These are phyloP conservation scores for Acarospora socialis DNA, from an alignment of 2,329 filamentous ascomycete species.

Conservation along the genomic window DNA sequence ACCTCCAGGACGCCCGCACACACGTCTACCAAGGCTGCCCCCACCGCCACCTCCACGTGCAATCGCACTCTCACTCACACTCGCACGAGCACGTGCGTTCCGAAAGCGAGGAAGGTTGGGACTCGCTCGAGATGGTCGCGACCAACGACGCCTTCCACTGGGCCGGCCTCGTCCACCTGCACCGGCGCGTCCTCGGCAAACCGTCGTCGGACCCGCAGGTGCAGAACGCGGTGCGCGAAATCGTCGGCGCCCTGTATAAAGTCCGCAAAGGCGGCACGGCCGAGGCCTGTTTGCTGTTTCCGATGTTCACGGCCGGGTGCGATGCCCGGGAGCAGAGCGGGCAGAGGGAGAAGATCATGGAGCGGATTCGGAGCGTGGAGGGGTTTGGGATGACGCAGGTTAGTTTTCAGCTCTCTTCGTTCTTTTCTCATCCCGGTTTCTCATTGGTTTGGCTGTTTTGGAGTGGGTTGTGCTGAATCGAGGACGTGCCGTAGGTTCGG, in stretches of 20 bases:
- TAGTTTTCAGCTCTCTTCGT: slow-evolving; percentile 16
- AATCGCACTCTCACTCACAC: slow-evolving; percentile 31
- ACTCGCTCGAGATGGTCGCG: slow-evolving; percentile 50
- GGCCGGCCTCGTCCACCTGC: slow-evolving; percentile 61
- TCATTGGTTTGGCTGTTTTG: neutral
- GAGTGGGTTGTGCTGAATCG: neutral
- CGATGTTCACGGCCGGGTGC: slow-evolving; percentile 71
- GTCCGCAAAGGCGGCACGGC: slow-evolving; percentile 54
- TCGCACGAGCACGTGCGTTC: slow-evolving; percentile 18
- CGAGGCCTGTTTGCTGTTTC: slow-evolving; percentile 63
- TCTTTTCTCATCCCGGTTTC: slow-evolving; percentile 6
- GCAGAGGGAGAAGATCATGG: slow-evolving; percentile 47
- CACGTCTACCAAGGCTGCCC: slow-evolving; percentile 25
- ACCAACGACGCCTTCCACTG: slow-evolving; percentile 69
- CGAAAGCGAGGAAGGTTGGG: slow-evolving; percentile 44
- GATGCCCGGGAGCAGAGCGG: slow-evolving; percentile 42
- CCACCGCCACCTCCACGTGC: slow-evolving; percentile 21
- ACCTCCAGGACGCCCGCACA: slow-evolving; percentile 43
- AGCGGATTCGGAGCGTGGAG: slow-evolving; percentile 53
- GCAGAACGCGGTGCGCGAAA: slow-evolving; percentile 46
- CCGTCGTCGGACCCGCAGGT: slow-evolving; percentile 44
- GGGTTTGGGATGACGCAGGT: slow-evolving; percentile 65
- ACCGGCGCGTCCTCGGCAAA: slow-evolving; percentile 56
- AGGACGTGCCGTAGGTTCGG: slow-evolving; percentile 31
- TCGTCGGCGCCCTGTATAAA: slow-evolving; percentile 46